Evolutionary conservation across 257 asterid genomes (phyloP), one percentile per base, ranked within the genome.

Genomic region (Galeopsis tetrahit): DNA sequence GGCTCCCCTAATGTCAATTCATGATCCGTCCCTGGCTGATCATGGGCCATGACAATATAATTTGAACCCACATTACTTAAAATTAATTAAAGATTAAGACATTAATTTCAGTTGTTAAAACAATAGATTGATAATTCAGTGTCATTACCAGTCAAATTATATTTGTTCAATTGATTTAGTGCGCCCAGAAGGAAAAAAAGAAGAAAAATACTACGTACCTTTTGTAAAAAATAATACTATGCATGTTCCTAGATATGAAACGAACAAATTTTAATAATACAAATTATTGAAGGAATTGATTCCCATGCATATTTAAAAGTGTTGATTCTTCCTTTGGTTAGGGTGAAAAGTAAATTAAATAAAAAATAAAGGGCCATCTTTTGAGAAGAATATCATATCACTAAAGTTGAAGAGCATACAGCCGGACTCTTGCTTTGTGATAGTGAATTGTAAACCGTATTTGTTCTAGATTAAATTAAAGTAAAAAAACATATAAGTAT

Each of bases 371-470:
- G 57, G 59, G 62, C 40, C 46, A 42, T 51, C 39, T 67, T 73
- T 21, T 34, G 14, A 44, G 43, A 31, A 74, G 57, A 77, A 77
- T 66, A 56, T 46, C 79, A 77, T 66, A 56, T 46, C 79, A 73
- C 72, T 83, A 71, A 83, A 81, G 88, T 71, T 73, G 13, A 35
- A 72, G 58, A 39, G 83, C 82, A 72, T 72, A 66, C 69, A 9
- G 85, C 69, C 88, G 63, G 73, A 72, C 69, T 74, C 32, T 78
- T 80, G 69, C 83, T 83, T 79, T 80, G 60, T 75, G 75, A 56
- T 51, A 39, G 59, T 65, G 56, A 62, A 28, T 58, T n/a, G 55
- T 69, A 40, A 32, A 70, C n/a, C 4, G 6, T 13, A 48, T 38
- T 51, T 39, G 52, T 34, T 33, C 43, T 21, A 15, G 28, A 38